Conservation (phyloP, 2,329 filamentous ascomycete genomes). For the Beauveria rudraprayagi region DNA sequence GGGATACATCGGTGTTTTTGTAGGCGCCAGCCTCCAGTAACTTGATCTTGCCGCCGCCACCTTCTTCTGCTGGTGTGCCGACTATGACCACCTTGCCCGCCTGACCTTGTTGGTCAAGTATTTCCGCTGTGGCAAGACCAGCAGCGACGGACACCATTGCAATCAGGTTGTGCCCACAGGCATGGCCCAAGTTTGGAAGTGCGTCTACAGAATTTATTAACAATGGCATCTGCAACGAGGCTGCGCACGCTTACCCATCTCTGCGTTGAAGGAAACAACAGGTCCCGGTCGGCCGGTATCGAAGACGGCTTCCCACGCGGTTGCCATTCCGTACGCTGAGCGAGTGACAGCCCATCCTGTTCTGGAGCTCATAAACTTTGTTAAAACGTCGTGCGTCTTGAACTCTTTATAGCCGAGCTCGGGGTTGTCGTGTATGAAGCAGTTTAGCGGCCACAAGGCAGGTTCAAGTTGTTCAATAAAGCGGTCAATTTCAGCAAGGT, state of each 20-base stretch:
- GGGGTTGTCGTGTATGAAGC: conserved; percentile 34
- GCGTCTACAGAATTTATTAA: conserved; percentile 28
- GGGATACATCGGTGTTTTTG: conserved; percentile 23
- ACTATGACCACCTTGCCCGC: conserved; percentile 24
- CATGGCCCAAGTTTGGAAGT: conserved; percentile 41
- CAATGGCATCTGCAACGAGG: not conserved
- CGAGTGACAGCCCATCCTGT: conserved; percentile 31
- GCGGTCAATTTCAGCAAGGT: conserved; percentile 24
- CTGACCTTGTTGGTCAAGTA: not conserved
- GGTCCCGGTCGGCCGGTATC: conserved; percentile 28
- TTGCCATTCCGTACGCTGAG: conserved; percentile 34
- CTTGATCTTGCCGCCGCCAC: conserved; percentile 42
- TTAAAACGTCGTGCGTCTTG: conserved; percentile 34
- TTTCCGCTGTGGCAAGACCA: conserved; percentile 17
- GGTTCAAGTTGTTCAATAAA: conserved; percentile 14
- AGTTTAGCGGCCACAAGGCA: conserved; percentile 29
- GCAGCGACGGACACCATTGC: conserved; percentile 39
- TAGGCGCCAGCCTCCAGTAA: conserved; percentile 39
- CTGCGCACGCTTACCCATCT: conserved; percentile 20
- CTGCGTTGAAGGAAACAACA: conserved; percentile 34
- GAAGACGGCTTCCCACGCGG: conserved; percentile 35
- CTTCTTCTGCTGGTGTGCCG: conserved; percentile 49
- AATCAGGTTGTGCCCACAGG: conserved; percentile 49
- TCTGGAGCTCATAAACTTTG: conserved; percentile 26
- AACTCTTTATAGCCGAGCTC: conserved; percentile 35